These are phyloP conservation scores for Leishmania gerbilli DNA, from an alignment of 208 protist genomes.

Conservation along the genomic window DNA sequence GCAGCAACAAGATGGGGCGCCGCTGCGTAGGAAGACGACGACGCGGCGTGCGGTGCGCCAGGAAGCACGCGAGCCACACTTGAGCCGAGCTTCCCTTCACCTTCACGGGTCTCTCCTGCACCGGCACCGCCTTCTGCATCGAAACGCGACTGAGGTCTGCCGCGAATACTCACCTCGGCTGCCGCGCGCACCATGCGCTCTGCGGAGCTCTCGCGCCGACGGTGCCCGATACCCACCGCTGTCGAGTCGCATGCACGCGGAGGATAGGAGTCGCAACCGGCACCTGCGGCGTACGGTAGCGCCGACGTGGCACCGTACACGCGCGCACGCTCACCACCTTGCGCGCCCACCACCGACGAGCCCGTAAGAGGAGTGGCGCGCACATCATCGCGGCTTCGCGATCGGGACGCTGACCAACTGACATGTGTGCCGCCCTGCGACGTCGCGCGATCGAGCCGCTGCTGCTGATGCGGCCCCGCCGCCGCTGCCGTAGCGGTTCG, in stretches of 20 bases:
- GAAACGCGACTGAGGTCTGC: neutral
- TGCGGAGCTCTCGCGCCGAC: neutral
- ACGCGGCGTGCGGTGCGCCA: neutral
- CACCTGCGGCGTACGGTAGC: neutral
- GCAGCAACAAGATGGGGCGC: neutral
- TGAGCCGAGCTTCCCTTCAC: neutral
- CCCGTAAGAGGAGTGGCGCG: neutral
- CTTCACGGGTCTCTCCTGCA: neutral
- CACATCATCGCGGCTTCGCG: neutral
- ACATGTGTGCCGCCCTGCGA: neutral
- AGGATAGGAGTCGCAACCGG: neutral
- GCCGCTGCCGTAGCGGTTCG: conserved; percentile 9
- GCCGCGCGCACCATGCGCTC: conserved; percentile 21
- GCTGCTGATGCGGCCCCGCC: conserved; percentile 2
- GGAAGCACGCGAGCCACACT: neutral
- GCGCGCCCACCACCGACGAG: neutral
- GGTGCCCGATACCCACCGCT: neutral
- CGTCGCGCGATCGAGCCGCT: neutral
- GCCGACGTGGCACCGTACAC: neutral
- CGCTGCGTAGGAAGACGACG: neutral
- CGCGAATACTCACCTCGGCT: neutral
- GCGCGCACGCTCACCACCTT: neutral
- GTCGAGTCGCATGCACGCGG: neutral
- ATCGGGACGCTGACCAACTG: conserved; percentile 2
- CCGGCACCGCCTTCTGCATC: neutral